Evolutionary conservation across 306 rosid species (phyloP), one percentile per base, ranked within the genome.

Genomic region (Hippophae rhamnoides): DNA sequence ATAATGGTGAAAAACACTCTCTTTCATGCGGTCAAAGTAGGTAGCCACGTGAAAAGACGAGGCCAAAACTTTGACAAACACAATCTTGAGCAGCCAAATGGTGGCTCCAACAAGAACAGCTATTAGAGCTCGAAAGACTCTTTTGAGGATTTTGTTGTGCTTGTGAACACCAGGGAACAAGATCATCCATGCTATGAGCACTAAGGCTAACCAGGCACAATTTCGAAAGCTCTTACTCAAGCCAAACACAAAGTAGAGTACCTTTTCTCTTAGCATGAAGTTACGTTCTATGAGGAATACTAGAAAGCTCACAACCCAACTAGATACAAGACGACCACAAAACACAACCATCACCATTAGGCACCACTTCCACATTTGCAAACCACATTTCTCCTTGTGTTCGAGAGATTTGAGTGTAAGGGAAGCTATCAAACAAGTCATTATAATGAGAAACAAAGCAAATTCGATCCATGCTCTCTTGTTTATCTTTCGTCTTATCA

Each of bases 11-110:
- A 79, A 79, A 7, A 79, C 84, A 12, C 80, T 75, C 44, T 74
- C 78, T 55, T 79, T 68, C 84, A 79, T 79, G 42, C 84, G 75
- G 18, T 79, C 81, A 46, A 79, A 79, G 62, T 74, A 79, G 5
- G 84, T 74, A 6, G 84, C 62, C 7, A 79, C 80, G 55, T 79
- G 84, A 44, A 79, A 79, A 6, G 84, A 79, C 8, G 81, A 79
- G 2, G 84, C 84, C 7, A 74, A 66, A 8, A 79, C 80, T 43
- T 79, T 79, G 2, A 79, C 81, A 45, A 74, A 43, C 3, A 79
- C 41, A 46, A 79, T 79, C 70, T 79, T 79, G 0, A 79, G 57
- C 40, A 79, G 54, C 84, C 84, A 79, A 14, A 79, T 65, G 2
- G 78, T 79, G 26, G 84, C 84, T 3, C 75, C 80, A 18, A 79